These are phyloP conservation scores for Blastocladiella emersonii DNA, from an alignment of 371 early-diverging fungal genomes.

Conservation along the genomic window DNA sequence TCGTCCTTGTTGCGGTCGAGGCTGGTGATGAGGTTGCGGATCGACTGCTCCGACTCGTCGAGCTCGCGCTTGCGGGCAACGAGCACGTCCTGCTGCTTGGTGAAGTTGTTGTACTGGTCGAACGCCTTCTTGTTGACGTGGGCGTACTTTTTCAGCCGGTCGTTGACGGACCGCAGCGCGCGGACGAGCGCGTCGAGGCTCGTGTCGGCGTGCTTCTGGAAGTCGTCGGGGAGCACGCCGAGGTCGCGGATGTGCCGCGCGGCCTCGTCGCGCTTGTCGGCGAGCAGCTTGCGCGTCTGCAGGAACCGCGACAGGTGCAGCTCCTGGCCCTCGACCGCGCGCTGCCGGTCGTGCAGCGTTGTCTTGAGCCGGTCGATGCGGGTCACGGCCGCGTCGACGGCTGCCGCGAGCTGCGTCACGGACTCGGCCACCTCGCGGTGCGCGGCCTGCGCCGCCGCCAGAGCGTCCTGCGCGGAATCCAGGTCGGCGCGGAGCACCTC, in stretches of 20 bases:
- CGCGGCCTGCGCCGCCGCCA: neutral
- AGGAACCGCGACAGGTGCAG: conserved; percentile 59
- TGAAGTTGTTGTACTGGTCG: conserved; percentile 89
- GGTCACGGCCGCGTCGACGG: neutral
- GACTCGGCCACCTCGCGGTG: neutral
- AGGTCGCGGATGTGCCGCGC: conserved; percentile 77
- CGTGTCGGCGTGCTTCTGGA: conserved; percentile 45
- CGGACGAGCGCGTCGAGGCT: conserved; percentile 34
- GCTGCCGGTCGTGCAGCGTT: conserved; percentile 18
- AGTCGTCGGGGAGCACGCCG: conserved; percentile 91
- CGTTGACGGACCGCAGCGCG: conserved; percentile 66
- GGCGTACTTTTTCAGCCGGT: conserved; percentile 65
- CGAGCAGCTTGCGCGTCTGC: conserved; percentile 53
- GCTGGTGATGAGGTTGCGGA: conserved; percentile 67
- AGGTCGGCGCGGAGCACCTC: neutral
- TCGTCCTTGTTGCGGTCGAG: conserved; percentile 93
- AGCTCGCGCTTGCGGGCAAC: conserved; percentile 68
- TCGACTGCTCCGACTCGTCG: conserved; percentile 55
- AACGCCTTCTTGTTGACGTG: conserved; percentile 97
- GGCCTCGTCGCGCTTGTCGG: conserved; percentile 77
- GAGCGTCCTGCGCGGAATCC: neutral
- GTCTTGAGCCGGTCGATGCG: conserved; percentile 40
- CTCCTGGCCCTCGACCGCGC: conserved; percentile 31
- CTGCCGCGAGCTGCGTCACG: neutral
- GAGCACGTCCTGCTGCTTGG: conserved; percentile 72